These are phyloP conservation scores for Thraustochytrium aureum DNA, from an alignment of 352 stramenopile species.

Conservation along the genomic window DNA sequence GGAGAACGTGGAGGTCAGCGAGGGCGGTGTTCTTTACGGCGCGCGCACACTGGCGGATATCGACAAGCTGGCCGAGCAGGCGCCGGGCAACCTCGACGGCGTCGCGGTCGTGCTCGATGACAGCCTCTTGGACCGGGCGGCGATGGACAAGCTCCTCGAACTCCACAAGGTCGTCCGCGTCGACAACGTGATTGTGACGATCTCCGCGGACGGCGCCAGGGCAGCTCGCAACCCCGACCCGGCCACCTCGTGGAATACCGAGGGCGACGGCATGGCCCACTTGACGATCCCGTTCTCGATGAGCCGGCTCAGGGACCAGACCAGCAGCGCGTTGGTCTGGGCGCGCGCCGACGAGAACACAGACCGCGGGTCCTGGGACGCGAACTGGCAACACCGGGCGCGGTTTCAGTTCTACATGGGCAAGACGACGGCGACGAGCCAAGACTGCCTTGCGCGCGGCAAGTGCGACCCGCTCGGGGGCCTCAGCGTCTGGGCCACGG, in stretches of 20 bases:
- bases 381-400: conserved; percentile 1
- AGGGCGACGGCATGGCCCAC: background rate
- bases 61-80: background rate
- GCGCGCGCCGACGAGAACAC: background rate
- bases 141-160: background rate
- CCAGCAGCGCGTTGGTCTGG: background rate
- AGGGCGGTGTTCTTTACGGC: background rate
- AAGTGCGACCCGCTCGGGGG: conserved; percentile 30
- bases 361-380: background rate
- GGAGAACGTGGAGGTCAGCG: background rate
- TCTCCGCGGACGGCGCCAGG: background rate
- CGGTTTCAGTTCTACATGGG: conserved; percentile 47
- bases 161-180: background rate
- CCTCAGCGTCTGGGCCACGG: conserved; percentile 25
- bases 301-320: background rate
- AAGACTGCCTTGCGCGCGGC: background rate
- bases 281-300: conserved; percentile 5
- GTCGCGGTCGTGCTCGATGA: conserved; percentile 27
- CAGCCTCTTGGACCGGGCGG: background rate
- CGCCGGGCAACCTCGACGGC: background rate
- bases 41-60: background rate
- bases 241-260: background rate
- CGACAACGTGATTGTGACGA: background rate
- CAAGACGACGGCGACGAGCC: conserved; percentile 12
- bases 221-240: background rate